These are phyloP conservation scores for Vanderwaltozyma verrucispora DNA, from an alignment of 805 yeast genomes.

Conservation along the genomic window DNA sequence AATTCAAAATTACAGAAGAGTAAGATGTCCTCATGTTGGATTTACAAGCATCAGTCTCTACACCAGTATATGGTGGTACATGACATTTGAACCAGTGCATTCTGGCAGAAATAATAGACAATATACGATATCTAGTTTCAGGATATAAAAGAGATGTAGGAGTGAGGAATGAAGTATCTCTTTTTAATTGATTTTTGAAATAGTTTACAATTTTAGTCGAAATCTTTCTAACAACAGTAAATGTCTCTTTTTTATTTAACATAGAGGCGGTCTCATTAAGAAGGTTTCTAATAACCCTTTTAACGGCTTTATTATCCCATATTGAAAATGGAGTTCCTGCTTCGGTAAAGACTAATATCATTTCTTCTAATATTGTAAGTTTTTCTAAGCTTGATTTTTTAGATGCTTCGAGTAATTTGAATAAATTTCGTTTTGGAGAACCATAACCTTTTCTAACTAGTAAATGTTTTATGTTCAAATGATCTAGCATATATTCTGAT, in stretches of 20 bases:
- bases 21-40: background rate
- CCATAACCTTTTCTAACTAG: no score
- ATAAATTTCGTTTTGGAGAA: no score
- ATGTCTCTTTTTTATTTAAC: background rate
- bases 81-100: background rate
- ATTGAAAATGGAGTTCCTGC: background rate
- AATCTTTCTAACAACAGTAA: background rate
- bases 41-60: conserved; percentile 1
- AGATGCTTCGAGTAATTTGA: no score
- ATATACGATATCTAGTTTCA: background rate
- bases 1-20: background rate
- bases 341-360: background rate
- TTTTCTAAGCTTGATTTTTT: background rate
- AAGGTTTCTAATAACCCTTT: background rate
- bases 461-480: no score
- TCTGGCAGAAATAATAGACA: background rate
- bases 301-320: background rate
- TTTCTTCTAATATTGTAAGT: background rate
- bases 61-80: background rate
- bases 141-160: background rate
- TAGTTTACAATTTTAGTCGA: background rate
- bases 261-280: background rate
- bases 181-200: background rate
- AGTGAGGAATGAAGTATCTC: background rate
- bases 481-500: no score